Conservation (phyloP, 495 filamentous ascomycete genomes). For the Rostrohypoxylon terebratum region DNA sequence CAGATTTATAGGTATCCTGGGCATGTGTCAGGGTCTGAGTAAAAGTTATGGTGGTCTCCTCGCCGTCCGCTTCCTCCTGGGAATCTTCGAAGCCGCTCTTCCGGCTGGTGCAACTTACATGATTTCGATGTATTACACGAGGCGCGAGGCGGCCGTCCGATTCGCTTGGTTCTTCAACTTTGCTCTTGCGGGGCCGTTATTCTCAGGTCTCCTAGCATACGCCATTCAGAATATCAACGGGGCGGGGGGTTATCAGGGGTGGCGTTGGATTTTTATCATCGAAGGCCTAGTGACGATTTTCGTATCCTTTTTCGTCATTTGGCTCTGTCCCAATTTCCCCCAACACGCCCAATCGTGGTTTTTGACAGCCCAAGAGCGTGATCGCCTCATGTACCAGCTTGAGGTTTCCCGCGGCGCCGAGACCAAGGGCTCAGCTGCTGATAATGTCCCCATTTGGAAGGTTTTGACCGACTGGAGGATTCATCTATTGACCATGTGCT, state of each 20-base stretch:
- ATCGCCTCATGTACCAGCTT: slow-evolving; percentile 71
- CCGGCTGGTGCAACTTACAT: slow-evolving; percentile 47
- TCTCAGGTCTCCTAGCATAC: slow-evolving; percentile 70
- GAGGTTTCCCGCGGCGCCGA: slow-evolving; percentile 47
- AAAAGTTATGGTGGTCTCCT: slow-evolving; percentile 39
- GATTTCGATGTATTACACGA: slow-evolving; percentile 49
- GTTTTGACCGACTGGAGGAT: slow-evolving; percentile 41
- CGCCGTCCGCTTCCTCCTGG: slow-evolving; percentile 41
- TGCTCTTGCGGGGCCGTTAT: slow-evolving; percentile 43
- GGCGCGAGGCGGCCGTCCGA: slow-evolving; percentile 38
- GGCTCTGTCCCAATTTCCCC: slow-evolving; percentile 81
- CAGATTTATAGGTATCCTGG: slow-evolving; percentile 25
- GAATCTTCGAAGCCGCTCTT: slow-evolving; percentile 39
- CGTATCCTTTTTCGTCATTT: slow-evolving; percentile 72
- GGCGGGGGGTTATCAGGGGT: slow-evolving; percentile 69
- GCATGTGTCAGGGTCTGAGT: slow-evolving; percentile 43
- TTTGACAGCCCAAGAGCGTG: slow-evolving; percentile 69
- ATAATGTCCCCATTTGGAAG: slow-evolving; percentile 40
- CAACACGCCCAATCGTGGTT: slow-evolving; percentile 71
- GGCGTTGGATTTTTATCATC: slow-evolving; percentile 78
- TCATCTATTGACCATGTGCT: slow-evolving; percentile 43
- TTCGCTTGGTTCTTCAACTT: slow-evolving; percentile 50
- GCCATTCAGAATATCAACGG: slow-evolving; percentile 73
- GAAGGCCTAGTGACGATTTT: slow-evolving; percentile 74
- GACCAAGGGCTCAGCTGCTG: slow-evolving; percentile 27